phyloP scores from a whole-genome alignment of 768 basidiomycete species.

The Tricholoma furcatifolium region DNA sequence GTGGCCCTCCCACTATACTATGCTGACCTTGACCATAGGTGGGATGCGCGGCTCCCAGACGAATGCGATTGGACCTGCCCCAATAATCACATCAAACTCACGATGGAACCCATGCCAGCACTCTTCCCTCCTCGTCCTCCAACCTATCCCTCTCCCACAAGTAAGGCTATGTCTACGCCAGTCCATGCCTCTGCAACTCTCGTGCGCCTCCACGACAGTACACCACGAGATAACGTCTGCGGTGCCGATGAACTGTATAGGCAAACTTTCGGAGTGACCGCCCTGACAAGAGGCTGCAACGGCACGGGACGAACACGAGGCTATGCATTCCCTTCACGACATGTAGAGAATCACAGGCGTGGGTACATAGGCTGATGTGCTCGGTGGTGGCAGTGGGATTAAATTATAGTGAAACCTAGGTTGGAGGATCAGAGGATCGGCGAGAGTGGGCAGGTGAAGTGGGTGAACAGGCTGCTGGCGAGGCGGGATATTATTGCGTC shows the following conservation, averaged over 20 bases:
- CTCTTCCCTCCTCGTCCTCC: conserved; percentile 34
- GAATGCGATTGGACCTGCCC: conserved; percentile 66
- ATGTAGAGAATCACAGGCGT: conserved; percentile 50
- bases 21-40: conserved; percentile 24
- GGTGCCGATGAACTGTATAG: conserved; percentile 43
- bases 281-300: conserved; percentile 52
- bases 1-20: no score
- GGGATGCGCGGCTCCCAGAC: conserved; percentile 72
- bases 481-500: conserved; percentile 61
- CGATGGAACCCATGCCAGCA: conserved; percentile 51
- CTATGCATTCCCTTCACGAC: conserved; percentile 40
- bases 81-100: conserved; percentile 21
- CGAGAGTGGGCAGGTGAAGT: conserved; percentile 23
- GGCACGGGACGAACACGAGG: conserved; percentile 76
- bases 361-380: conserved; percentile 27
- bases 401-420: conserved; percentile 32
- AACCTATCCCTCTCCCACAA: conserved; percentile 52
- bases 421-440: conserved; percentile 29
- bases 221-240: conserved; percentile 54
- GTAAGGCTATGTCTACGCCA: conserved; percentile 39
- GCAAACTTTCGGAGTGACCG: conserved; percentile 36
- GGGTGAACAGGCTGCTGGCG: conserved; percentile 36
- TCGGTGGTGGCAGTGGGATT: conserved; percentile 18
- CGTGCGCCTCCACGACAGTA: conserved; percentile 42
- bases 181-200: conserved; percentile 49